Evolutionary conservation across 305 asterid genomes (phyloP).

Genomic region (Rubia peregrina): DNA sequence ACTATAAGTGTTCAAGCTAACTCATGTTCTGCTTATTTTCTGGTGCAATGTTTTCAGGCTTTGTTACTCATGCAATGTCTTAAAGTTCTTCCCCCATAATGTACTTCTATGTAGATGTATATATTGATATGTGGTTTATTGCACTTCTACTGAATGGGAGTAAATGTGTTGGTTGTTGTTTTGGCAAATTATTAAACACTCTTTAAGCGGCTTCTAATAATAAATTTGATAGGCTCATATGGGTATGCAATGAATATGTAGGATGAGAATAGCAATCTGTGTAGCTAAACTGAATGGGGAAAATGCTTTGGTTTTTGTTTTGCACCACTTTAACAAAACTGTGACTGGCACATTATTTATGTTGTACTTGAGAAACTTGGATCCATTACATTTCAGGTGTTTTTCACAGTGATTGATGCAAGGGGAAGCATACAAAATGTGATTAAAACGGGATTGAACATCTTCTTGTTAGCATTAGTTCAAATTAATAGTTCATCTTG

Average conservation of each 20-base stretch:
- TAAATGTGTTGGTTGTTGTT: no score
- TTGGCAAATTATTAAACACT: no score
- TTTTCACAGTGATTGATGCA: slow-evolving; percentile 74
- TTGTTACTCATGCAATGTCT: no score
- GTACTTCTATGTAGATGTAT: slow-evolving; percentile 30
- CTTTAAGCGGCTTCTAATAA: no score
- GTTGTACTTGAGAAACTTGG: neutral
- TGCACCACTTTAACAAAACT: neutral
- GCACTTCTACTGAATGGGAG: no score
- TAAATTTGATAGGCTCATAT: neutral
- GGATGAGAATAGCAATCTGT: neutral
- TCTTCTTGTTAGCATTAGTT: slow-evolving; percentile 60
- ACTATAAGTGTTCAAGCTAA: no score
- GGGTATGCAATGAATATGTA: neutral
- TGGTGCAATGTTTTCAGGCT: no score
- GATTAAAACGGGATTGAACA: slow-evolving; percentile 64
- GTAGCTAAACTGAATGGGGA: neutral
- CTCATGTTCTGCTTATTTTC: no score
- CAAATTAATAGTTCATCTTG: slow-evolving; percentile 76
- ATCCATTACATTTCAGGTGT: slow-evolving; percentile 33
- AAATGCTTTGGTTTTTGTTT: neutral
- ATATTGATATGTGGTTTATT: no score
- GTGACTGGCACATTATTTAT: neutral
- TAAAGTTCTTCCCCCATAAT: slow-evolving; percentile 65
- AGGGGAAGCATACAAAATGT: slow-evolving; percentile 73